A percentile compares a stretch with the other conserved stretches of the same genome.
These are phyloP conservation scores for Marvania coccoides DNA, from an alignment of 139 green algal genomes.

Conservation along the genomic window DNA sequence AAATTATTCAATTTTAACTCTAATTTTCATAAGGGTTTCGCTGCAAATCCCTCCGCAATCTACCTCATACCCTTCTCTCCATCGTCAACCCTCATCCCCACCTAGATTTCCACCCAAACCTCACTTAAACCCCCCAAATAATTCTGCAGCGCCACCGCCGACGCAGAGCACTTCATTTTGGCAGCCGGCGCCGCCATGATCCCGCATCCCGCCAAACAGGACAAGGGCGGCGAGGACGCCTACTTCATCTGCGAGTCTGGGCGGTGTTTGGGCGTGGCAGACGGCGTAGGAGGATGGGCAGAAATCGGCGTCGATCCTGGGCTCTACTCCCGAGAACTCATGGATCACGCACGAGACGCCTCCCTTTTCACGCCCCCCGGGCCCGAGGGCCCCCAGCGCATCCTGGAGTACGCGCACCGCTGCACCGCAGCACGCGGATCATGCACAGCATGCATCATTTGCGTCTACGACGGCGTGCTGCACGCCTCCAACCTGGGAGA, in stretches of 20 bases:
- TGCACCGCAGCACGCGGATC: conserved; percentile 41
- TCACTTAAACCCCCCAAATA: too few species aligned
- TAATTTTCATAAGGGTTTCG: neutral
- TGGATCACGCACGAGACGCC: conserved; percentile 50
- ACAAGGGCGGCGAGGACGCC: conserved; percentile 74
- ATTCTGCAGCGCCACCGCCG: conserved; percentile 1
- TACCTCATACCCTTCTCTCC: neutral
- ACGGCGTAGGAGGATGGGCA: conserved; percentile 82
- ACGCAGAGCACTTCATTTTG: conserved; percentile 27
- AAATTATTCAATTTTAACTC: neutral
- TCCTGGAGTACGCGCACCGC: conserved; percentile 39
- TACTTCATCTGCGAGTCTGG: conserved; percentile 64
- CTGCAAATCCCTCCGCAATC: neutral
- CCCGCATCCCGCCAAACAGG: conserved; percentile 75
- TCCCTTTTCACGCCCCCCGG: conserved; percentile 20
- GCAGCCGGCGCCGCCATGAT: conserved; percentile 57
- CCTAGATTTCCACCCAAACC: too few species aligned
- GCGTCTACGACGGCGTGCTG: conserved; percentile 53
- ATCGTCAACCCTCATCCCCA: neutral
- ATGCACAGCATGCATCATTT: conserved; percentile 76
- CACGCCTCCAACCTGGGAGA: conserved; percentile 82
- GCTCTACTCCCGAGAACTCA: conserved; percentile 70
- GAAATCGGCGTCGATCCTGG: conserved; percentile 70
- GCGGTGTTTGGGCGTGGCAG: conserved; percentile 64
- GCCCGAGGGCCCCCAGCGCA: conserved; percentile 30